These are phyloP conservation scores for Thalassiosira livingstoniorum DNA, from an alignment of 352 stramenopile species.

Conservation along the genomic window DNA sequence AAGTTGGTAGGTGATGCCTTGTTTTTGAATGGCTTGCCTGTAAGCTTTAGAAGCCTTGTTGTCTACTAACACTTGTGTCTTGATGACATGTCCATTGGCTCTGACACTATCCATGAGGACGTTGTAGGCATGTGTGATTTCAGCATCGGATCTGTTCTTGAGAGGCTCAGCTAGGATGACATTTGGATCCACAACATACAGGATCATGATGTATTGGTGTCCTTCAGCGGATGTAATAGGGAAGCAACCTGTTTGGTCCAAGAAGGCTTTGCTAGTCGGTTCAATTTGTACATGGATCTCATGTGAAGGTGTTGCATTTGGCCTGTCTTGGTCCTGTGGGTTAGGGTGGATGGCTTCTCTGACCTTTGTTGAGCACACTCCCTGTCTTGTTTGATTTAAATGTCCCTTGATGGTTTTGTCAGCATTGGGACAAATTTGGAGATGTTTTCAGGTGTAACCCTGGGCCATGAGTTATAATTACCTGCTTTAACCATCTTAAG, in stretches of 20 bases:
- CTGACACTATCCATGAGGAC: background rate
- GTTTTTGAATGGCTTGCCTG: background rate
- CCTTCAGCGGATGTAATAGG: background rate
- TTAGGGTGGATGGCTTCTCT: background rate
- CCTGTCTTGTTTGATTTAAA: conserved; percentile 7
- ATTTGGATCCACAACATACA: background rate
- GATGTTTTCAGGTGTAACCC: background rate
- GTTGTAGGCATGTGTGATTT: background rate
- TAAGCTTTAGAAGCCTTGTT: background rate
- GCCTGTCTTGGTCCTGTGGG: background rate
- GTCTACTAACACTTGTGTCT: no score
- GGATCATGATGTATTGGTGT: background rate
- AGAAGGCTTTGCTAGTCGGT: background rate
- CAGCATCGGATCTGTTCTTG: background rate
- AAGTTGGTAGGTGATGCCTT: conserved; percentile 41
- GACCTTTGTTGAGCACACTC: conserved; percentile 17
- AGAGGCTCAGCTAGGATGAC: background rate
- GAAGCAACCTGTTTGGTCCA: background rate
- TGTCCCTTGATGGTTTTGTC: conserved; percentile 27
- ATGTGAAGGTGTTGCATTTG: background rate
- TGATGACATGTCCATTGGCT: background rate
- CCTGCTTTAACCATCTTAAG: background rate
- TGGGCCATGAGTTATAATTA: background rate
- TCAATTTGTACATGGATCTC: background rate
- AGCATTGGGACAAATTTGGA: conserved; percentile 4